Evolutionary conservation across 129 eudicot genomes (phyloP), one percentile per base, ranked within the genome.

Genomic region (Flaveria bidentis): DNA sequence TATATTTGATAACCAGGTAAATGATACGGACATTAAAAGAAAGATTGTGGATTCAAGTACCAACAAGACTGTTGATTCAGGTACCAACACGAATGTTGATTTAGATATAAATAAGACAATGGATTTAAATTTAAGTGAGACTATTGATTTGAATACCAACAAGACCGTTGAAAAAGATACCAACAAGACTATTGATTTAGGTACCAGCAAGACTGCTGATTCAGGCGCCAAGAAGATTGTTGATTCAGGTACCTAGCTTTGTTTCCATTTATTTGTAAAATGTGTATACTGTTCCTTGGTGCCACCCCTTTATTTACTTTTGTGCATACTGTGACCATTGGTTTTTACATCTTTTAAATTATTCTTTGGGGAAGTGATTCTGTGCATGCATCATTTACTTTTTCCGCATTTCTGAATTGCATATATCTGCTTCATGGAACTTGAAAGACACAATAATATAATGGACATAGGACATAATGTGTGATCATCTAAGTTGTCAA

Each of bases 1-100:
- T 50, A 46, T 70, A 78, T 45, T 58, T 45, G 55, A 63, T 71
- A 70, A 58, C 63, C 76, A n/a, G 52, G 64, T 78, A 61, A 70
- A 60, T 50, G 51, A 33, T 46, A 71, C 72, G 18, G 77, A 61
- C 6, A 50, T 51, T 36, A 62, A 62, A 62, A 47, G 56, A 1
- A 63, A 63, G 9, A 62, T 71, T 60, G 78, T 72, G 53, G 72
- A 55, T 52, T 12, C 69, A 46, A 33, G 33, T 68, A 65, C 52
- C 52, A 41, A 28, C 49, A 10, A 26, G 62, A 62, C 50, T 75
- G 18, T 62, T 75, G 71, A 75, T 63, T n/a, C 33, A 33, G 50
- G 17, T 63, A 26, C 2, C 6, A 5, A n/a, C 25, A 16, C 22
- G 50, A 47, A 28, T 63, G 18, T 75, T 62, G 71, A 75, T 63